A percentile compares a stretch with the other conserved stretches of the same genome.
Evolutionary conservation across 2,329 filamentous ascomycete genomes (phyloP).

Genomic region (Cladosporium colombiae): DNA sequence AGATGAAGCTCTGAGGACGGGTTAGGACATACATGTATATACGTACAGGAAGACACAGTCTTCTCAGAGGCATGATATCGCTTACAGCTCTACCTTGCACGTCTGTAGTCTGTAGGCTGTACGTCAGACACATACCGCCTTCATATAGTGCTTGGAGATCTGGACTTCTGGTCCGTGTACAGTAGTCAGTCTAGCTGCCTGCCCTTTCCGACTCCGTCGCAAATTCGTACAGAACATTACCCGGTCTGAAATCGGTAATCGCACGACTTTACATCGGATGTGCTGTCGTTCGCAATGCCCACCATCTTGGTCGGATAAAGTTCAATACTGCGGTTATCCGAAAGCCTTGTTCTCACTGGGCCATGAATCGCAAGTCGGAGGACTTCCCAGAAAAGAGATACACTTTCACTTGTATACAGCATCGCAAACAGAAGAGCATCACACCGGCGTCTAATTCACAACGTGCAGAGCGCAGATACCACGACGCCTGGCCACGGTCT

Average conservation of each 20-base stretch:
- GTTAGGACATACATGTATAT: not conserved
- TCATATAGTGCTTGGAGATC: not conserved
- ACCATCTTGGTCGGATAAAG: not conserved
- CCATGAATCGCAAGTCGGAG: not conserved
- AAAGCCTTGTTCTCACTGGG: not conserved
- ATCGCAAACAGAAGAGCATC: not conserved
- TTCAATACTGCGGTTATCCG: not conserved
- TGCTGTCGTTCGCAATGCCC: not conserved
- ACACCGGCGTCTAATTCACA: not conserved
- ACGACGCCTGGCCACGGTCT: not conserved
- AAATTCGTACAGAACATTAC: not conserved
- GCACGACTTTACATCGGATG: not conserved
- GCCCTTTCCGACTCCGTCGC: not conserved
- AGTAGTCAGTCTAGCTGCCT: not conserved
- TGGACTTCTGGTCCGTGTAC: not conserved
- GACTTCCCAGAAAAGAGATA: not conserved
- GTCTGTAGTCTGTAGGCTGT: too few species aligned
- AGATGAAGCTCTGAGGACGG: not conserved
- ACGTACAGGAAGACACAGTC: not conserved
- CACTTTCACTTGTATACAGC: not conserved
- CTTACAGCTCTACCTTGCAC: not conserved
- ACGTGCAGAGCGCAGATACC: not conserved
- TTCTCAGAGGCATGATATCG: not conserved
- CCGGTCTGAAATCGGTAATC: not conserved
- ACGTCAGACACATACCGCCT: not conserved